A percentile compares a stretch with the other conserved stretches of the same genome.
Conservation (phyloP, 495 filamentous ascomycete genomes). For the Beverwykella pulmonaria region DNA sequence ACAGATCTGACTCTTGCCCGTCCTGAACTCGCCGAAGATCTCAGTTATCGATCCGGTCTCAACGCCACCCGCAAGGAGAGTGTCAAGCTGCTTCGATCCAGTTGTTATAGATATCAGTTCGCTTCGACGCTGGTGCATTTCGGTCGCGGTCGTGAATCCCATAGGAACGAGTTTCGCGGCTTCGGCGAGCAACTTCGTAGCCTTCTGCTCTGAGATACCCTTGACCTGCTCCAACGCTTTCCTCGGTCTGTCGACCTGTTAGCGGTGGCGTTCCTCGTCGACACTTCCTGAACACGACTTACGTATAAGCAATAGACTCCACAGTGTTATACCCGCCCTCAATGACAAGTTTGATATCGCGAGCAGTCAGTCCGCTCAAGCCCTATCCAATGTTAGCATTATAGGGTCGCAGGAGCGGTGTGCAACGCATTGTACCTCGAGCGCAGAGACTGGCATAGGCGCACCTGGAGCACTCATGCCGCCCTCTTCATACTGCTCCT, state of each 20-base stretch:
- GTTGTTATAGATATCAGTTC: slow-evolving; percentile 98
- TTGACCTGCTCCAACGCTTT: slow-evolving; percentile 90
- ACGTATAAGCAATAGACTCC: slow-evolving; percentile 92
- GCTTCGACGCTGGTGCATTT: slow-evolving; percentile 95
- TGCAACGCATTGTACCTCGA: slow-evolving; percentile 69
- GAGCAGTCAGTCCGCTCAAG: slow-evolving; percentile 80
- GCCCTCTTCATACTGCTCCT: slow-evolving; percentile 65
- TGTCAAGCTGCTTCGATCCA: slow-evolving; percentile 95
- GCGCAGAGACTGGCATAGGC: slow-evolving; percentile 80
- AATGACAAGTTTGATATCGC: slow-evolving; percentile 89
- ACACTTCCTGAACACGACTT: slow-evolving; percentile 22
- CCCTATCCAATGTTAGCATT: slow-evolving; percentile 56
- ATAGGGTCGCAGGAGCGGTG: too few species aligned
- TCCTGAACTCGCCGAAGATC: slow-evolving; percentile 96
- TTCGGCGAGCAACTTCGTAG: slow-evolving; percentile 88
- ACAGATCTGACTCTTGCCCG: slow-evolving; percentile 97
- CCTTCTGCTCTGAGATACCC: slow-evolving; percentile 95
- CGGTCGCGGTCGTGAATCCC: slow-evolving; percentile 98
- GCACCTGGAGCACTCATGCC: slow-evolving; percentile 80
- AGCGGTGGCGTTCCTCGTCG: not conserved
- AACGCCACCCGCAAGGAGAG: slow-evolving; percentile 88
- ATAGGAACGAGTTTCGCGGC: slow-evolving; percentile 95
- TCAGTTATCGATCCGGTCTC: slow-evolving; percentile 99
- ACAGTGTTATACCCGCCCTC: slow-evolving; percentile 95
- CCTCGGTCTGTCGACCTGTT: slow-evolving; percentile 59